Percentiles rank a stretch among this genome's conserved stretches.
phyloP scores from a whole-genome alignment of 2,329 filamentous ascomycete species.

The Hymenotorrendiella dingleyae region DNA sequence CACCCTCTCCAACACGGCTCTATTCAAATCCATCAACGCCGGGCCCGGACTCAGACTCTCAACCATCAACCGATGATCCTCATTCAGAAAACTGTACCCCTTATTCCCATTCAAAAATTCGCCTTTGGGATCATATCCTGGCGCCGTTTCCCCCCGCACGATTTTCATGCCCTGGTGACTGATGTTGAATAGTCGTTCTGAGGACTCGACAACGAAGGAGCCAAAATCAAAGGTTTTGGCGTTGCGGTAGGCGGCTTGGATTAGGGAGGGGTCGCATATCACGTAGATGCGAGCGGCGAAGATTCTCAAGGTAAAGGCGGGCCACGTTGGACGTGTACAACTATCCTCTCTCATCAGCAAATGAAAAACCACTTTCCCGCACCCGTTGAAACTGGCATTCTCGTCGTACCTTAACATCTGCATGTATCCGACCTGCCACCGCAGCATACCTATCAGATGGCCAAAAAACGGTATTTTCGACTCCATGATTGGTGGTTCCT shows the following conservation, averaged over 20 bases:
- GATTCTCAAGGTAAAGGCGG: conserved; percentile 41
- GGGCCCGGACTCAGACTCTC: conserved; percentile 32
- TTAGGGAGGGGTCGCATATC: conserved; percentile 37
- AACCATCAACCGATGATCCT: conserved; percentile 33
- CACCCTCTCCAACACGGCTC: conserved; percentile 34
- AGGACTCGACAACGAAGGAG: conserved; percentile 35
- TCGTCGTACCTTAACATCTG: conserved; percentile 33
- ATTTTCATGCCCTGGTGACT: conserved; percentile 31
- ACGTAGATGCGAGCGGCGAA: conserved; percentile 40
- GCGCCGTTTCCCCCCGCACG: conserved; percentile 21
- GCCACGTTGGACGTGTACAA: conserved; percentile 19
- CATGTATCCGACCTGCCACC: conserved; percentile 33
- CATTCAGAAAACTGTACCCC: conserved; percentile 31
- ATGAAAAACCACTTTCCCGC: no score
- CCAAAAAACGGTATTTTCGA: conserved; percentile 39
- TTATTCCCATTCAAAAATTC: conserved; percentile 21
- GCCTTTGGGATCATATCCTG: conserved; percentile 24
- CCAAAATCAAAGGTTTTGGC: conserved; percentile 39
- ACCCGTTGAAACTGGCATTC: no score
- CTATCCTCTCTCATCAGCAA: no score
- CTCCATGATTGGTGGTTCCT: conserved; percentile 38
- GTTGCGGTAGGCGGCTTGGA: conserved; percentile 35
- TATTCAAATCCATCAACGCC: conserved; percentile 34
- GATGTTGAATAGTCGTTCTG: conserved; percentile 35
- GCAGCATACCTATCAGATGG: conserved; percentile 39